Percentiles rank a stretch among this genome's conserved stretches.
These are phyloP conservation scores for Tinospora cordifolia DNA, from an alignment of 164 flowering plant species.

Conservation along the genomic window DNA sequence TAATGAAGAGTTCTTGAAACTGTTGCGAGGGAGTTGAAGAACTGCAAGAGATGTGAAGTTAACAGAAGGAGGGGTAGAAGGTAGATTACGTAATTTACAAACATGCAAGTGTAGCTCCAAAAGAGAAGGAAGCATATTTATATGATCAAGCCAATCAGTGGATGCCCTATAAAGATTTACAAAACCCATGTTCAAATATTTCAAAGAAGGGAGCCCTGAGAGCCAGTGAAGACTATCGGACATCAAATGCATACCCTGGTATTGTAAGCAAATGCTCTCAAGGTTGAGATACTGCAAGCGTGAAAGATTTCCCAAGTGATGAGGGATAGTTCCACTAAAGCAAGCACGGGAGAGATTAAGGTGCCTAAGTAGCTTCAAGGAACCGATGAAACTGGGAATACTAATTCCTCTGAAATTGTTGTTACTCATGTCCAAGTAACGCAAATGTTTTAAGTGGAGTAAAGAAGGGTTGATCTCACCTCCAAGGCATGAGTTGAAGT, in stretches of 20 bases:
- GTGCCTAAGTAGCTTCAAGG: constrained; percentile 6
- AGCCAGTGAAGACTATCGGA: constrained; percentile 13
- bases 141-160: no score
- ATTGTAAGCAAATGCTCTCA: neutral
- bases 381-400: constrained; percentile 13
- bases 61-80: no score
- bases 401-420: neutral
- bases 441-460: constrained; percentile 11
- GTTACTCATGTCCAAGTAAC: constrained; percentile 12
- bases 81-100: no score
- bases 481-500: neutral
- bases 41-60: constrained; percentile 18
- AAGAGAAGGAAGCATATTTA: no score
- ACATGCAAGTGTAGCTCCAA: no score
- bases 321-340: constrained; percentile 12
- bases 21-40: constrained; percentile 3
- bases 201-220: constrained; percentile 5
- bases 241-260: neutral
- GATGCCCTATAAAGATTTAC: constrained; percentile 1
- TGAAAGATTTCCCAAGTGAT: constrained; percentile 17
- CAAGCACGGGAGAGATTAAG: constrained; percentile 4
- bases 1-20: neutral
- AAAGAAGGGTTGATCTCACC: constrained; percentile 10
- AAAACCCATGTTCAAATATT: constrained; percentile 1
- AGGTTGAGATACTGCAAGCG: neutral